Conservation (phyloP, 768 basidiomycete genomes). For the Naganishia vaughanmartiniae region DNA sequence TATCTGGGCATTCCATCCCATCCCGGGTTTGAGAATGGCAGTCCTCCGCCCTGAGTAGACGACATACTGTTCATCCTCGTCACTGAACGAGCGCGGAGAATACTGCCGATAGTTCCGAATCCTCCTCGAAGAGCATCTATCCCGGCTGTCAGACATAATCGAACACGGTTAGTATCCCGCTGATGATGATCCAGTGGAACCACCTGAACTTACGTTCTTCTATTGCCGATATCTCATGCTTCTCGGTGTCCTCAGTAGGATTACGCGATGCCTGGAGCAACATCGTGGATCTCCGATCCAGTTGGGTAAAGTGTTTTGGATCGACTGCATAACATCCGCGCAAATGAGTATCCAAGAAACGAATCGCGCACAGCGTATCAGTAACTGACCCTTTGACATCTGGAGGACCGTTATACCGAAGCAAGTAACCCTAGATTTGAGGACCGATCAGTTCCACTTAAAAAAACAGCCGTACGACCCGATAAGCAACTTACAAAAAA, state of each 20-base stretch:
- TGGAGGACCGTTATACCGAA: constrained; percentile 92
- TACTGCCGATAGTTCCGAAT: constrained; percentile 85
- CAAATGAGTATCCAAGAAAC: not conserved
- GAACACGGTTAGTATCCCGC: not conserved
- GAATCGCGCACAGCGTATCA: not conserved
- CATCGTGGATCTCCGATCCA: constrained; percentile 86
- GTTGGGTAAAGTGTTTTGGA: constrained; percentile 66
- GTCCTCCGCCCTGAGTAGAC: not conserved
- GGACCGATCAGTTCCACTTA: not conserved
- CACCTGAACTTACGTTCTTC: constrained; percentile 63
- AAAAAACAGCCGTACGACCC: not conserved
- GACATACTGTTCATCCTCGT: constrained; percentile 40
- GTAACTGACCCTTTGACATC: constrained; percentile 52
- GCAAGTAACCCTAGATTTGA: constrained; percentile 42
- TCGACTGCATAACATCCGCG: constrained; percentile 71
- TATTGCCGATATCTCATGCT: constrained; percentile 64
- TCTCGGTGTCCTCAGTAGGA: constrained; percentile 67
- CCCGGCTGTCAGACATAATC: constrained; percentile 57
- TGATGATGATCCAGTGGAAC: not conserved
- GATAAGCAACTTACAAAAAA: constrained; percentile 75
- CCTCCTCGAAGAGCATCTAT: constrained; percentile 87
- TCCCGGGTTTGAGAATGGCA: constrained; percentile 11
- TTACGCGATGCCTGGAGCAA: constrained; percentile 79
- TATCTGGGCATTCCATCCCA: constrained; percentile 64
- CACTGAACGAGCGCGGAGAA: constrained; percentile 60